A percentile compares a stretch with the other conserved stretches of the same genome.
These are phyloP conservation scores for Alternaria conjuncta DNA, from an alignment of 2,329 filamentous ascomycete genomes.

Conservation along the genomic window DNA sequence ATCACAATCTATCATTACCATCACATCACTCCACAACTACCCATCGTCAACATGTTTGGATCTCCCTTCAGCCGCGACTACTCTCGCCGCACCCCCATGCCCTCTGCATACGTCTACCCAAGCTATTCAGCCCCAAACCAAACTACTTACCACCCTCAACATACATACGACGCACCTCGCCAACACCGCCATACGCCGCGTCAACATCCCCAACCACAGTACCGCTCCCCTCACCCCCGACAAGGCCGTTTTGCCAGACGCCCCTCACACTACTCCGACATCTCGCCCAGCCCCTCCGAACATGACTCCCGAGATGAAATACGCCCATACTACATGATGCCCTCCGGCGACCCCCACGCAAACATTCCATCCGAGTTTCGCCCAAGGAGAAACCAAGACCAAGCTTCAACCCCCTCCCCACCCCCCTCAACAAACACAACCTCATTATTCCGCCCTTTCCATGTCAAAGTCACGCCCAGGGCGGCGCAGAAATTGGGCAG, in stretches of 20 bases:
- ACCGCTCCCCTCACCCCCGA: background rate
- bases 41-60: constrained; percentile 4
- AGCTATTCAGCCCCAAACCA: background rate
- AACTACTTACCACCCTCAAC: background rate
- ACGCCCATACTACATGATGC: background rate
- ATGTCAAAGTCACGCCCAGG: background rate
- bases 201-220: background rate
- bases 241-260: background rate
- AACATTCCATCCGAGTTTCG: background rate
- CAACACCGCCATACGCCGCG: background rate
- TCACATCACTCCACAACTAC: background rate
- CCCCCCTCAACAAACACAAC: background rate
- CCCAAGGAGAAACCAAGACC: fast-evolving
- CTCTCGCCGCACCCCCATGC: constrained; percentile 2
- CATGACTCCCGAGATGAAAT: background rate
- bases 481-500: background rate
- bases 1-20: background rate
- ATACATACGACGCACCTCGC: background rate
- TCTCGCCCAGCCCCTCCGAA: background rate
- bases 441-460: background rate
- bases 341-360: background rate
- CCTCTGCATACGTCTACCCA: background rate
- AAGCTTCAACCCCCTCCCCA: too few relatives aligned
- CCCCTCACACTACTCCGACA: background rate
- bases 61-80: constrained; percentile 1